Percentiles rank a stretch among this genome's conserved stretches.
Conservation (phyloP, 2,329 filamentous ascomycete species). For the Calonectria hongkongensis region DNA sequence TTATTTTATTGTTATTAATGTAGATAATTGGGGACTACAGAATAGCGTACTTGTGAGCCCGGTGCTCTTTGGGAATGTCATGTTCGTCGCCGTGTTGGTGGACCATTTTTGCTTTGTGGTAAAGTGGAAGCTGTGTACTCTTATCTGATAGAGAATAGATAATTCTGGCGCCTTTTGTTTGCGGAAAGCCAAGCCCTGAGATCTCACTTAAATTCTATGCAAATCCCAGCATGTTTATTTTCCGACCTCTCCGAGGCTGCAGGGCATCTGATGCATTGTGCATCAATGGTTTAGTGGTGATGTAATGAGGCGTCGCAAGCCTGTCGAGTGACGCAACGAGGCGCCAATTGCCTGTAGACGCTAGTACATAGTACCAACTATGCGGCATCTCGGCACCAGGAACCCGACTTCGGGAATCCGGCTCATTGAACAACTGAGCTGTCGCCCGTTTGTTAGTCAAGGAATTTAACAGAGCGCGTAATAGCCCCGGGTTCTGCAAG, state of each 20-base stretch:
- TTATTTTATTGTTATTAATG: slow-evolving; percentile 50
- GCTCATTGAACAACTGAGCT: neutral
- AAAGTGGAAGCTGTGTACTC: neutral
- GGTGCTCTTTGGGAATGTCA: slow-evolving; percentile 69
- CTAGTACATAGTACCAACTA: neutral
- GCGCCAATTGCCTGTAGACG: too few relatives aligned
- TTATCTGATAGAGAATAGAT: too few relatives aligned
- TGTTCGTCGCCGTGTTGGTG: slow-evolving; percentile 70
- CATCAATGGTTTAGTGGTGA: neutral
- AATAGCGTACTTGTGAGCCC: slow-evolving; percentile 64
- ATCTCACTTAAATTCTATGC: neutral
- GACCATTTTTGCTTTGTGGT: slow-evolving; percentile 63
- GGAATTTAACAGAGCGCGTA: neutral
- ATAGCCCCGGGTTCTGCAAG: neutral
- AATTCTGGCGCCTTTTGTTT: too few relatives aligned
- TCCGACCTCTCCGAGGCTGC: neutral
- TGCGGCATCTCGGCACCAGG: neutral
- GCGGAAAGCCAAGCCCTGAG: too few relatives aligned
- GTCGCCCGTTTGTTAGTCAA: neutral
- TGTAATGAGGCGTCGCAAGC: neutral
- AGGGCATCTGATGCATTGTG: neutral
- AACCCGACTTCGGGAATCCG: neutral
- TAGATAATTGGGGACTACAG: neutral
- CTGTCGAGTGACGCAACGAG: neutral
- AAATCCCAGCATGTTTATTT: neutral